Evolutionary conservation across 1,284 basidiomycete genomes (phyloP).

Genomic region (Grifola frondosa): DNA sequence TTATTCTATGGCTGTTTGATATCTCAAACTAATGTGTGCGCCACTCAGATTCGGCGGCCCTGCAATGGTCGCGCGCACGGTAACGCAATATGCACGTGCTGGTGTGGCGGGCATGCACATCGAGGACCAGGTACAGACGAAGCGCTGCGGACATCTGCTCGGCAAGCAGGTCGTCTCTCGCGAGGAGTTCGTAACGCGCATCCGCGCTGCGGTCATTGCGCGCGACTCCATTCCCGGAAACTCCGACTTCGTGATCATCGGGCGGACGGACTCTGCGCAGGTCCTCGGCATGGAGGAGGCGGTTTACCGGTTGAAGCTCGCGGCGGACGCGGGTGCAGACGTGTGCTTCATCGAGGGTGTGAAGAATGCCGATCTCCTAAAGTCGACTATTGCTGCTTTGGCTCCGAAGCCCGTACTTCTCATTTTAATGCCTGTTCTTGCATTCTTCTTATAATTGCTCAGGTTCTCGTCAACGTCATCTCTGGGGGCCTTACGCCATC

Average conservation of each 20-base stretch:
- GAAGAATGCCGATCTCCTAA: slow-evolving; percentile 64
- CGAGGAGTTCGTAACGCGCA: slow-evolving; percentile 73
- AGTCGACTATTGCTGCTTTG: slow-evolving; percentile 61
- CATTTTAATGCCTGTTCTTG: not conserved
- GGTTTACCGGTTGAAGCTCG: slow-evolving; percentile 63
- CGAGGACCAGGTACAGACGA: slow-evolving; percentile 83
- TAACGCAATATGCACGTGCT: slow-evolving; percentile 66
- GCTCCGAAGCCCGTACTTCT: slow-evolving; percentile 62
- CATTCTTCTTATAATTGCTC: not conserved
- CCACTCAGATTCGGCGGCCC: slow-evolving; percentile 67
- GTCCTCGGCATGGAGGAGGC: slow-evolving; percentile 83
- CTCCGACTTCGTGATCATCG: slow-evolving; percentile 80
- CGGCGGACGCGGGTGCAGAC: slow-evolving; percentile 75
- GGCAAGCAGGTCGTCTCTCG: slow-evolving; percentile 80
- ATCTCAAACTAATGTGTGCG: not conserved
- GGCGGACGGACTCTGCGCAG: slow-evolving; percentile 80
- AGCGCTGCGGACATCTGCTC: slow-evolving; percentile 79
- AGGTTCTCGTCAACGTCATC: slow-evolving; percentile 75
- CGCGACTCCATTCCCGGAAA: slow-evolving; percentile 69
- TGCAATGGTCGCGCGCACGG: slow-evolving; percentile 74
- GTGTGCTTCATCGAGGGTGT: slow-evolving; percentile 87
- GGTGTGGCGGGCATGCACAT: slow-evolving; percentile 80
- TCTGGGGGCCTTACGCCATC: slow-evolving; percentile 75
- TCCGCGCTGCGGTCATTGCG: slow-evolving; percentile 74
- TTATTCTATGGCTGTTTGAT: not conserved